Conservation (phyloP, 2,329 filamentous ascomycete genomes). For the Hirsutella minnesotensis region DNA sequence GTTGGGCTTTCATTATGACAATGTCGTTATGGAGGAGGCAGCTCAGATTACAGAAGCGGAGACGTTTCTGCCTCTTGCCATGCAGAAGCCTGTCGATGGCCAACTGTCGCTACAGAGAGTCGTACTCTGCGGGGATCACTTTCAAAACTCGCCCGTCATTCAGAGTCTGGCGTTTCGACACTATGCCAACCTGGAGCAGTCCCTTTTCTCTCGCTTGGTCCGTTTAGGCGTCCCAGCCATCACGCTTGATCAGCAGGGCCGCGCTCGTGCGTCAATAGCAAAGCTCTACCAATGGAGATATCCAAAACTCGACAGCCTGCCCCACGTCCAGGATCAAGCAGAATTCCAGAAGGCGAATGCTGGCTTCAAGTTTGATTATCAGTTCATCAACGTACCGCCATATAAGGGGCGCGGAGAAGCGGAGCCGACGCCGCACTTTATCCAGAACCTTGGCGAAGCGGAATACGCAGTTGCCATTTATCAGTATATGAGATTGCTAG, state of each 20-base stretch:
- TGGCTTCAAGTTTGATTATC: slow-evolving; percentile 87
- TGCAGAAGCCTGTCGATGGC: slow-evolving; percentile 69
- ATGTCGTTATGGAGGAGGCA: slow-evolving; percentile 96
- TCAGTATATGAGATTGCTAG: slow-evolving; percentile 93
- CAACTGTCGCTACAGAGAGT: slow-evolving; percentile 72
- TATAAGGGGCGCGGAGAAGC: slow-evolving; percentile 85
- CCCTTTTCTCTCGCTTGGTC: slow-evolving; percentile 81
- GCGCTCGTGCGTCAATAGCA: slow-evolving; percentile 77
- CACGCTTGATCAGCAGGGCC: slow-evolving; percentile 84
- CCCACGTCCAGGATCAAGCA: slow-evolving; percentile 52
- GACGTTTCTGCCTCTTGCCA: slow-evolving; percentile 87
- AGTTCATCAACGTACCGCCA: slow-evolving; percentile 90
- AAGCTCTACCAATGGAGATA: slow-evolving; percentile 93
- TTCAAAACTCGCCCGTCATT: slow-evolving; percentile 92
- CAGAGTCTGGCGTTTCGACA: slow-evolving; percentile 90
- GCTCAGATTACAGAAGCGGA: slow-evolving; percentile 97
- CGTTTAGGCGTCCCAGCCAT: slow-evolving; percentile 87
- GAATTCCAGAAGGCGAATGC: slow-evolving; percentile 79
- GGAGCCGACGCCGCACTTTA: slow-evolving; percentile 86
- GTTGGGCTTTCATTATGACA: slow-evolving; percentile 95
- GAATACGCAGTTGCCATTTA: slow-evolving; percentile 94
- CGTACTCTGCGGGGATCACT: slow-evolving; percentile 87
- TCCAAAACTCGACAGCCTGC: slow-evolving; percentile 64
- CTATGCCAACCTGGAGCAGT: slow-evolving; percentile 93
- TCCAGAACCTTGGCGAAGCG: slow-evolving; percentile 92